Evolutionary conservation across 345 rosid species (phyloP).

Genomic region (Brassica incana): DNA sequence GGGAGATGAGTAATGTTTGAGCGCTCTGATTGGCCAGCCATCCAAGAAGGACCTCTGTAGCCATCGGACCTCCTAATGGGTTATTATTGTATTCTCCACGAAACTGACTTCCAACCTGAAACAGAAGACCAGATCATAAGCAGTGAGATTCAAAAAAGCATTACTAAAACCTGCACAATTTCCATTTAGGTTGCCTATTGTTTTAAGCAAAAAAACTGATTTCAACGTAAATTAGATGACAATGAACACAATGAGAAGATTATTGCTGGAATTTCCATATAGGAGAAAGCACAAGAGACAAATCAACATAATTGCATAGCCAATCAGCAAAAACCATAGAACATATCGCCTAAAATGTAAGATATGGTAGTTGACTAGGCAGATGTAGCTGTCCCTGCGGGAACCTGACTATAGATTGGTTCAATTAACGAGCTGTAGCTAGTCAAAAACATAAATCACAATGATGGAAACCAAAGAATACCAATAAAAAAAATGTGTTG

Average conservation of each 20-base stretch:
- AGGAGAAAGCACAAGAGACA: neutral
- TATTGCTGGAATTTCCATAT: neutral
- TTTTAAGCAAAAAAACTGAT: neutral
- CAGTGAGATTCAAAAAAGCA: slow-evolving; percentile 7
- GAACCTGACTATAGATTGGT: slow-evolving; percentile 56
- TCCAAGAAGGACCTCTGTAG: slow-evolving; percentile 77
- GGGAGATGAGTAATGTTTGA: slow-evolving; percentile 53
- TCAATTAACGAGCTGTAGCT: slow-evolving; percentile 24
- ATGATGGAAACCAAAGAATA: neutral
- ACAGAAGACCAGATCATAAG: slow-evolving; percentile 14
- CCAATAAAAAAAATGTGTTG: slow-evolving; percentile 39
- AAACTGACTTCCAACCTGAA: slow-evolving; percentile 67
- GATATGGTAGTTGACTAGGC: slow-evolving; percentile 58
- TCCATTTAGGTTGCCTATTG: neutral
- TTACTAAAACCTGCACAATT: neutral
- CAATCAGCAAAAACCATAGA: neutral
- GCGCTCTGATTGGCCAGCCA: slow-evolving; percentile 65
- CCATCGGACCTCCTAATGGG: slow-evolving; percentile 57
- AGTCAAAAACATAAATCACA: slow-evolving; percentile 4
- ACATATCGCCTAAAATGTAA: slow-evolving; percentile 6
- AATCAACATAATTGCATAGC: slow-evolving; percentile 1
- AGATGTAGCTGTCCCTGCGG: slow-evolving; percentile 66
- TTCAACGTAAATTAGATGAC: neutral
- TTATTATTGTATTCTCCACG: slow-evolving; percentile 62
- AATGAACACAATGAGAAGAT: neutral